phyloP scores from a whole-genome alignment of 306 rosid species.

The Mimosa pudica region DNA sequence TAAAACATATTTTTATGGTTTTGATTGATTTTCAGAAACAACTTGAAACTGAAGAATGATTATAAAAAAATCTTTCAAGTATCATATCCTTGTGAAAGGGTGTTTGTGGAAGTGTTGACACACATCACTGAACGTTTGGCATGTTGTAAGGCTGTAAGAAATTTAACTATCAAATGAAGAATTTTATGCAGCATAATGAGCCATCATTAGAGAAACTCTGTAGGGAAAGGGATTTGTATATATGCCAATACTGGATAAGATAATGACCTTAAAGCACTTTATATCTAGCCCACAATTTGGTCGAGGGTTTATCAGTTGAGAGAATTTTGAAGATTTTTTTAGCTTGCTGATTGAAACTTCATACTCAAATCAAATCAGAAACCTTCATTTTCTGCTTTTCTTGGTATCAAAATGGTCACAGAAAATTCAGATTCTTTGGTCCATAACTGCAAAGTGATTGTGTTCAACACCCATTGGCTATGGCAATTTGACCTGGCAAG shows the following conservation, averaged over 20 bases:
- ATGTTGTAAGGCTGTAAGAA: background rate
- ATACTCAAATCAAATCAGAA: background rate
- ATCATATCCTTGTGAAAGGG: conserved; percentile 12
- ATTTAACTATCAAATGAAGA: conserved; percentile 20
- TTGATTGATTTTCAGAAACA: background rate
- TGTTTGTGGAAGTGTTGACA: conserved; percentile 8
- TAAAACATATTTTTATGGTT: background rate
- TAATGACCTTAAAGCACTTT: background rate
- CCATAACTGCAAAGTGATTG: background rate
- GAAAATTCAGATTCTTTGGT: conserved; percentile 2
- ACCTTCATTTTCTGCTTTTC: background rate
- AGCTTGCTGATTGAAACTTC: background rate
- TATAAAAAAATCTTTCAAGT: too few relatives aligned
- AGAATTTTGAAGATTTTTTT: background rate
- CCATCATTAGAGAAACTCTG: background rate
- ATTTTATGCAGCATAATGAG: background rate
- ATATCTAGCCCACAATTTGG: background rate
- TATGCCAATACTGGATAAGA: background rate
- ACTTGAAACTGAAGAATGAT: background rate
- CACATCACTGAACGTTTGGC: conserved; percentile 31
- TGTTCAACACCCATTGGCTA: background rate
- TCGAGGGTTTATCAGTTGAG: background rate
- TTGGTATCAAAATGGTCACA: background rate
- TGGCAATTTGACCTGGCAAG: background rate
- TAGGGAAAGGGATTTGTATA: background rate